Base-by-base conservation (phyloP, 192 early-diverging fungal species). In the Allomyces javanicus region DNA sequence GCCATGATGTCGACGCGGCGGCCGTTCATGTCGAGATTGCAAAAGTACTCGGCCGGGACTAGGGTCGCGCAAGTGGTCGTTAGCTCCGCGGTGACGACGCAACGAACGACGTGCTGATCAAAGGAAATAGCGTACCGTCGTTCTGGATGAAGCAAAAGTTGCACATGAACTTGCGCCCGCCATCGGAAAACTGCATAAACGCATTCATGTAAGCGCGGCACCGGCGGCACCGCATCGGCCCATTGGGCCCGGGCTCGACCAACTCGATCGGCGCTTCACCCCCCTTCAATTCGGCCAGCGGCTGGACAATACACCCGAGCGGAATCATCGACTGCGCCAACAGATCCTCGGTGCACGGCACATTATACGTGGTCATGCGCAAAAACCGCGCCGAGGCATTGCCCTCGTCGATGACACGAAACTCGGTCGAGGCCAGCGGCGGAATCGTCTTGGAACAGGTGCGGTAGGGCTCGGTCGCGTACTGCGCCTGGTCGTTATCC, bases 151-250 rank as follows among this genome's bases (percentile, higher is more conserved):
- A 73, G 76, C 96, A 99, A 69, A 99, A 71, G 72, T 99, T 99
- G 73, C 96, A 99, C 55, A 90, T 80, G 73, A 89, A 97, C 65
- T 84, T 87, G 62, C 89, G 83, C 21, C 96, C 96, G 12, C 93
- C 93, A 26, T 95, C 87, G 11, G 86, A 85, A 68, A 93, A 99
- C 40, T 75, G 72, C 72, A 90, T 87, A 73, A 82, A 86, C 17
- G 93, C 90, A 72, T 99, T 99, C 69, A 96, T 83, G 71, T 99
- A 99, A 3, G 86, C 91, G 61, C 88, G 89, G 80, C 96, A 99
- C 4, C 93, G 85, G 64, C 78, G 71, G 73, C 96, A 99, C 45
- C 96, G 85, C 55, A 89, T 74, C 3, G 96, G 96, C 0, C 94
- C 96, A 9, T 79, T 71, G 24, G 86, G 84, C 40, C 91, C 94